phyloP scores from a whole-genome alignment of 1,139 yeast genomes.

The Candida labiduridarum region DNA sequence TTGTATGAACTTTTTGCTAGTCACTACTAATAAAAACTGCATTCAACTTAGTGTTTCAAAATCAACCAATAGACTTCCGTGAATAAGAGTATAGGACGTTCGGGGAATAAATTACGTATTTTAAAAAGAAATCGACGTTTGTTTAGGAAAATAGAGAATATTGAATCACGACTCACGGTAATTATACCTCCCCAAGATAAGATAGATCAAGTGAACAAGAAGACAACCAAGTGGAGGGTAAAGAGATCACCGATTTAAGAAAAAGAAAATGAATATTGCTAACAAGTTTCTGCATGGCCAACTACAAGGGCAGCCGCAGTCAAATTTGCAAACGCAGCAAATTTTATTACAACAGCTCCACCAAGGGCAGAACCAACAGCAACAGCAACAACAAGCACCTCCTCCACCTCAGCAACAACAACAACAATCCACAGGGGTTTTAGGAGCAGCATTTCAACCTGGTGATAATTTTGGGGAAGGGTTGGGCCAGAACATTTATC shows the following conservation, averaged over 20 bases:
- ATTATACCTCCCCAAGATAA: neutral
- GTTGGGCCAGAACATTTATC: conserved; percentile 39
- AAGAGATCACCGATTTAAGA: neutral
- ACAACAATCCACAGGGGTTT: conserved; percentile 18
- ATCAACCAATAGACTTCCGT: conserved; percentile 1
- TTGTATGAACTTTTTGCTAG: conserved; percentile 4
- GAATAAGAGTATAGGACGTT: neutral
- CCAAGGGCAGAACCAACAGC: conserved; percentile 33
- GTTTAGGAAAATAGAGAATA: neutral
- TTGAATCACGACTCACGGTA: conserved; percentile 1
- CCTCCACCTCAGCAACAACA: conserved; percentile 24
- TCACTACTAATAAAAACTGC: neutral
- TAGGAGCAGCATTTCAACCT: conserved; percentile 27
- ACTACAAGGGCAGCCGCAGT: conserved; percentile 38
- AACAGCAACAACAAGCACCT: conserved; percentile 24
- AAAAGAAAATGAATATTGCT: conserved; percentile 16
- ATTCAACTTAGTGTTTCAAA: neutral
- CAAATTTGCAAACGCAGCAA: conserved; percentile 34
- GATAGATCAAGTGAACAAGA: neutral
- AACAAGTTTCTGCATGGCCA: conserved; percentile 37
- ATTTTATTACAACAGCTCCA: conserved; percentile 49
- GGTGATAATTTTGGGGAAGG: conserved; percentile 27
- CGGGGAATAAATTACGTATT: no score
- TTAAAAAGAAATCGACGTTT: no score
- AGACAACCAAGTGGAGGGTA: neutral